These are phyloP conservation scores for Leptodontidium sp. DNA, from an alignment of 2,329 filamentous ascomycete genomes.

Conservation along the genomic window DNA sequence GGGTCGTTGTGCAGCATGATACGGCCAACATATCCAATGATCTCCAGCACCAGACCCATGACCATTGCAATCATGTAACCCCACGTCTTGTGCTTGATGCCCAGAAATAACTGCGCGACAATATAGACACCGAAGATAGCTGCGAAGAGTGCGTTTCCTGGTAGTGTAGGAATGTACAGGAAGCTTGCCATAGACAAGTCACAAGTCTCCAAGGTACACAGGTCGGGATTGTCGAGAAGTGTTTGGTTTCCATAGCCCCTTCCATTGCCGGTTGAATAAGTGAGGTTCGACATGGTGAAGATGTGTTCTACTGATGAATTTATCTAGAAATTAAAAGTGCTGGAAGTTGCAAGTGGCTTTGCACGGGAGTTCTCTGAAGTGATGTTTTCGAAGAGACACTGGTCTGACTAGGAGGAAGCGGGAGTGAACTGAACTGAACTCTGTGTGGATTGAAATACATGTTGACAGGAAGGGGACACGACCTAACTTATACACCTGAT, in stretches of 20 bases:
- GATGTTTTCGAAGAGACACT: background rate
- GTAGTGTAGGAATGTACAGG: conserved; percentile 65
- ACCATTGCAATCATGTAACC: conserved; percentile 59
- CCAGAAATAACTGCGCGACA: conserved; percentile 54
- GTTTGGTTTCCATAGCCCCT: conserved; percentile 40
- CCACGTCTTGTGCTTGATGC: conserved; percentile 62
- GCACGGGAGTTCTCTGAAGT: background rate
- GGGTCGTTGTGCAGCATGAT: conserved; percentile 60
- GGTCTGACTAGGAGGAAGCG: background rate
- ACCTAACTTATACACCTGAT: conserved; percentile 22
- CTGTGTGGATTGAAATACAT: background rate
- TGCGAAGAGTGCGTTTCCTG: conserved; percentile 63
- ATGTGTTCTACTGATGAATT: background rate
- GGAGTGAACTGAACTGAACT: background rate
- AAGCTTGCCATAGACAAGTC: conserved; percentile 61
- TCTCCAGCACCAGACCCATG: conserved; percentile 58
- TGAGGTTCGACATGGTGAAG: conserved; percentile 39
- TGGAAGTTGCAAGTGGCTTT: background rate
- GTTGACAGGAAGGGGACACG: background rate
- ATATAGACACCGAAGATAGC: conserved; percentile 57
- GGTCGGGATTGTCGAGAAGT: conserved; percentile 32
- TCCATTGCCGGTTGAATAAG: conserved; percentile 28
- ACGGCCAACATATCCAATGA: conserved; percentile 62
- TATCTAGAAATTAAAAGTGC: background rate
- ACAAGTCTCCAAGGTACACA: conserved; percentile 48